Base-by-base conservation (phyloP, 1,284 basidiomycete species). In the Mycosarcoma maydis region DNA sequence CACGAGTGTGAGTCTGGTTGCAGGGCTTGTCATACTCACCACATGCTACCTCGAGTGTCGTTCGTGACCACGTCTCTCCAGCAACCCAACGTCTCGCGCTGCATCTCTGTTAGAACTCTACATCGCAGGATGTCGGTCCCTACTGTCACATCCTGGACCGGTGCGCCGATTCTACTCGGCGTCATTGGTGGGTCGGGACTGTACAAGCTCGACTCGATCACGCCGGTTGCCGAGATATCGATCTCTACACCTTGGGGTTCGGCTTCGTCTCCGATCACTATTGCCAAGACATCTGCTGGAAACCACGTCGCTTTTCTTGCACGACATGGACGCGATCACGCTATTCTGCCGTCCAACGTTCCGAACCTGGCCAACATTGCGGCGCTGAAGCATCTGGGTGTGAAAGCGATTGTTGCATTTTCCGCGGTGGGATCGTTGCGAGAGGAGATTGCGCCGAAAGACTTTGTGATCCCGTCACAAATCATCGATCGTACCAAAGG, bases 401-500 rank as follows among this genome's bases (percentile, higher is more conserved):
- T 93, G 14, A 88, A 90, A 62, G 90, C 89, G 36, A 88, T 98
- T 76, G 85, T 98, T 62, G 93, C 94, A 2, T 98, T 98, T 85
- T 92, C 90, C 16, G 95, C 95, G 8, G 95, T 98, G 38, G 95
- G 95, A 32, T 94, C 91, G n/a, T 87, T 98, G 37, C 87, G 92
- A 40, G 95, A 98, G 83, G 93, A 97, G 76, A 92, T 98, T 79
- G 69, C 80, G 14, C 78, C 80, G 20, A 83, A 93, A 37, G 89
- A 94, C 75, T 94, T 98, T 82, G 86, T 89, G 48, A 87, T 98
- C 41, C 94, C 95, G 0, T 86, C 87, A 49, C 94, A 98, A 71
- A 92, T 98, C 84, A 97, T 98, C 81, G 94, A 98, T 83, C 88
- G 95, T 46, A 98, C 95, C 19, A 98, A 97, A 84, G 92, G 92